Base-by-base conservation (phyloP, 192 early-diverging fungal species). In the Globomyces pollinis-pini region DNA sequence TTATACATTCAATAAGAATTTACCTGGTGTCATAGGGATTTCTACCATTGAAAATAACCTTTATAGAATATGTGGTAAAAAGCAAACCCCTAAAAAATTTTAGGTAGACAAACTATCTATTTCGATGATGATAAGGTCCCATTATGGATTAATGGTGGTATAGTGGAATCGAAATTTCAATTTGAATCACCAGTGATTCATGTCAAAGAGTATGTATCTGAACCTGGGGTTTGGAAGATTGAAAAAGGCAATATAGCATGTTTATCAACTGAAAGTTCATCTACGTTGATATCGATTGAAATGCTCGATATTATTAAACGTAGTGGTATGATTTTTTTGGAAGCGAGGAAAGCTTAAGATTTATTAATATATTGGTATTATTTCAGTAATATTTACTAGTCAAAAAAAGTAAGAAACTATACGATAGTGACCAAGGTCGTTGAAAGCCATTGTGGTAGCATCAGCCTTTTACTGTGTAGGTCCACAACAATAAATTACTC, bases 91-190 rank as follows among this genome's bases (percentile, higher is more conserved):
- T n/a, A 39, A 39, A 39, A 15, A 39, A 15, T 16, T 43, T n/a
- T 20, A 36, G 59, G 67, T 84, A 24, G 85, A 86, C 67, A 86
- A 86, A 65, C 84, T 86, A 58, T 77, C 84, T 1, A 86, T 82
- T 35, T 86, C 84, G 85, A 58, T 75, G 13, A 80, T 76, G 1
- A 75, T 69, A 35, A 34, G 2, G 38, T 20, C 0, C 53, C 53
- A 35, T 8, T 36, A 33, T 55, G 53, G 53, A 55, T 55, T 1
- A 55, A 55, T 3, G 53, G 53, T 1, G 53, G 53, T 5, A 38
- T 55, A 3, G 35, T 18, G 0, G 21, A 35, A 26, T 20, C 29
- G 1, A 55, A 55, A n/a, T 55, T 28, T 28, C 21, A 55, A 28
- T 26, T 26, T 15, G 29, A 28, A 24, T 26, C 29, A 11, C 34